phyloP scores from a whole-genome alignment of 2,329 filamentous ascomycete genomes.

The Zopfia rhizophila region DNA sequence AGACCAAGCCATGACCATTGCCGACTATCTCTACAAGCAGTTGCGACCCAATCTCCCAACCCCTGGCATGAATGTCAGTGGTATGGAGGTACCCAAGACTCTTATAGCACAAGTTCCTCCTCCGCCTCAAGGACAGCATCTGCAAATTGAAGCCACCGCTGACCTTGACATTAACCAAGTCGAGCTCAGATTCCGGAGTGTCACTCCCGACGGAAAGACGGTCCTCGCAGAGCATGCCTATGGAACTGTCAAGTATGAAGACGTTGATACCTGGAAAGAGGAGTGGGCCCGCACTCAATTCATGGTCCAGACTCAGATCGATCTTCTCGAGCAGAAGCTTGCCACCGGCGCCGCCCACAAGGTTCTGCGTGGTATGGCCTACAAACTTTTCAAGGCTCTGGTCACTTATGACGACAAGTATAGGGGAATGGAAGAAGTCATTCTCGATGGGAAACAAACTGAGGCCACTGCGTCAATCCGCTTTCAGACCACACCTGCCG shows the following conservation, averaged over 20 bases:
- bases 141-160: constrained; percentile 70
- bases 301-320: constrained; percentile 64
- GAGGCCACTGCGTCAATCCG: constrained; percentile 66
- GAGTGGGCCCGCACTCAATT: constrained; percentile 75
- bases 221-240: constrained; percentile 69
- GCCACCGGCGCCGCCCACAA: constrained; percentile 74
- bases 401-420: constrained; percentile 68
- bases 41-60: constrained; percentile 66
- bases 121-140: constrained; percentile 64
- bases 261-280: constrained; percentile 68
- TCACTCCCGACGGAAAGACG: constrained; percentile 67
- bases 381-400: constrained; percentile 74
- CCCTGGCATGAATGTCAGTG: constrained; percentile 71
- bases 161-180: constrained; percentile 66
- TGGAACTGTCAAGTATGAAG: constrained; percentile 70
- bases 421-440: constrained; percentile 68
- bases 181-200: constrained; percentile 66
- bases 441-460: constrained; percentile 65
- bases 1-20: constrained; percentile 72
- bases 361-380: constrained; percentile 78
- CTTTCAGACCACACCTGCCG: constrained; percentile 64
- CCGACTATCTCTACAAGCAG: constrained; percentile 74
- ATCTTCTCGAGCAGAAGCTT: constrained; percentile 75
- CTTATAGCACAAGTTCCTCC: constrained; percentile 68
- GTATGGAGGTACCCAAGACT: constrained; percentile 76